Percentiles rank a stretch among this genome's conserved stretches.
Evolutionary conservation across 345 rosid genomes (phyloP).

Genomic region (Citrus sinensis): DVS_A1.0 CM039163.1:11295501-11296000

Average conservation of each 20-base stretch:
- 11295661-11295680: no score
- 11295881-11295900: conserved; percentile 16
- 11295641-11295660: no score
- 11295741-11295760: no score
- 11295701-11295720: background rate
- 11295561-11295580: no score
- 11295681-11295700: background rate
- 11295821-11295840: conserved; percentile 5
- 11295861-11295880: conserved; percentile 13
- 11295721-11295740: background rate
- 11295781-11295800: no score
- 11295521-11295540: background rate
- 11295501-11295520: background rate
- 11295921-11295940: background rate
- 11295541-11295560: background rate
- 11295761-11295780: no score
- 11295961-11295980: background rate
- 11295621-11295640: background rate
- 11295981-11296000: no score
- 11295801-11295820: background rate
- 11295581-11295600: no score
- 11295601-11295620: background rate
- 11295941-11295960: background rate
- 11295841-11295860: conserved; percentile 5
- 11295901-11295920: background rate